Evolutionary conservation across 306 rosid species (phyloP).

Genomic region (Fragaria nilgerrensis): DNA sequence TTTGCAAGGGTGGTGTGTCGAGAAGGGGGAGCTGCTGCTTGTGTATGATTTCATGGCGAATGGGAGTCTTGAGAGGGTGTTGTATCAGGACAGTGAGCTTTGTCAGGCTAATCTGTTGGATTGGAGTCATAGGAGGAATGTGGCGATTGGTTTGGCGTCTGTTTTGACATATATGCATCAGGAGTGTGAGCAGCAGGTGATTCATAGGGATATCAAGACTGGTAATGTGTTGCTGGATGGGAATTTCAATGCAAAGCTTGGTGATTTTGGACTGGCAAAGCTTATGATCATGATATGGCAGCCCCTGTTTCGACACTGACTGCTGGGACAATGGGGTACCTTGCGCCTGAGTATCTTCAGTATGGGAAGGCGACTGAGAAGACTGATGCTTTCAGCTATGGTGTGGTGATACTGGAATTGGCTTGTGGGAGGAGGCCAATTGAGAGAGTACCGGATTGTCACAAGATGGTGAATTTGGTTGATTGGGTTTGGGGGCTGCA

Average conservation of each 20-base stretch:
- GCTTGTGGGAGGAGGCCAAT: constrained; percentile 66
- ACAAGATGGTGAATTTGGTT: constrained; percentile 50
- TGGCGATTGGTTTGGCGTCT: constrained; percentile 72
- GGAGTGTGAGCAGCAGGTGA: constrained; percentile 76
- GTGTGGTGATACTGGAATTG: constrained; percentile 61
- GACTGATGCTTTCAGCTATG: constrained; percentile 72
- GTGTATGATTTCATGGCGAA: constrained; percentile 78
- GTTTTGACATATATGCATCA: constrained; percentile 67
- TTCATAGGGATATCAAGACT: constrained; percentile 74
- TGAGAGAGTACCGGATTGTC: constrained; percentile 31
- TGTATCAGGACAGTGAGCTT: constrained; percentile 44
- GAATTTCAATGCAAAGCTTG: constrained; percentile 52
- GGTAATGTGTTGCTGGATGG: constrained; percentile 65
- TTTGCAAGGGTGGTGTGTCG: constrained; percentile 88
- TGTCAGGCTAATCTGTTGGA: constrained; percentile 22
- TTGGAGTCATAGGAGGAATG: constrained; percentile 61
- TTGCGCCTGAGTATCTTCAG: constrained; percentile 83
- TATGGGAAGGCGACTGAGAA: constrained; percentile 81
- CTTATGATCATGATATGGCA: constrained; percentile 83
- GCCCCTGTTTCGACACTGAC: constrained; percentile 77
- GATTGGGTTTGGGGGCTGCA: constrained; percentile 63
- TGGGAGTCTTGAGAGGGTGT: constrained; percentile 49
- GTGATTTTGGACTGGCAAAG: constrained; percentile 85
- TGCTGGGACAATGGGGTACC: constrained; percentile 82
- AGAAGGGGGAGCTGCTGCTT: constrained; percentile 65